Evolutionary conservation across 139 green algal genomes (phyloP), one percentile per base, ranked within the genome.

Genomic region (Chlamydomonas sphaeroides): DNA sequence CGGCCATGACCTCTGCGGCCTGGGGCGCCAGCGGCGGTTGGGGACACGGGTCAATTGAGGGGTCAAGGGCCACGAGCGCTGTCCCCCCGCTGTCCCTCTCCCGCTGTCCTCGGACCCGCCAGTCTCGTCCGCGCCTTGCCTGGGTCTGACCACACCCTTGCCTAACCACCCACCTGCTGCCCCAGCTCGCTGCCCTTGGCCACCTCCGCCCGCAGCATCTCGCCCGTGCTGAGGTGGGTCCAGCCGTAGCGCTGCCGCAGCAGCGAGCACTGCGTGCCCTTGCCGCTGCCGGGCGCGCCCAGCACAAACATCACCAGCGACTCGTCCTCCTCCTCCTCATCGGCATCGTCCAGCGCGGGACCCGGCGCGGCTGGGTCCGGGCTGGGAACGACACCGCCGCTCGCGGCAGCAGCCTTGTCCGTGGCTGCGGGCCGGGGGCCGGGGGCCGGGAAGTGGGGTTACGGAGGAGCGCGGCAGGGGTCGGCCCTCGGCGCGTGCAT

Each of bases 191-290:
- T 88, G 39, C 82, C 86, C 0, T 33, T 61, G 25, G 72, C 77
- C 35, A 93, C 84, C 62, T 92, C 84, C 23, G 75, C 85, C 8
- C 90, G 79, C 39, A 93, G 83, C 61, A 93, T 65, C 53, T 92
- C 90, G 0, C 86, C 90, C 10, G 88, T 80, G 33, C 72, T 88
- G 15, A 92, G 25, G 65, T 90, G 84, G 30, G 67, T 68, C 81
- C 84, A 92, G 67, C 86, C 84, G 83, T 85, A 91, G 42, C 85
- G 59, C 68, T 88, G 62, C 18, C 73, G 30, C 5, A 92, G 86
- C 28, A 73, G 51, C 6, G 83, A 78, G 65, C 87, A 93, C 57
- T 92, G 88, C 23, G 90, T 92, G 49, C 84, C 88, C 65, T 92
- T 91, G 68, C 85, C 89, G 30, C 69, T 66, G 48, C 87, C 87